Base-by-base conservation (phyloP, 108 stramenopile genomes). In the Licmophora abbreviata region DNA sequence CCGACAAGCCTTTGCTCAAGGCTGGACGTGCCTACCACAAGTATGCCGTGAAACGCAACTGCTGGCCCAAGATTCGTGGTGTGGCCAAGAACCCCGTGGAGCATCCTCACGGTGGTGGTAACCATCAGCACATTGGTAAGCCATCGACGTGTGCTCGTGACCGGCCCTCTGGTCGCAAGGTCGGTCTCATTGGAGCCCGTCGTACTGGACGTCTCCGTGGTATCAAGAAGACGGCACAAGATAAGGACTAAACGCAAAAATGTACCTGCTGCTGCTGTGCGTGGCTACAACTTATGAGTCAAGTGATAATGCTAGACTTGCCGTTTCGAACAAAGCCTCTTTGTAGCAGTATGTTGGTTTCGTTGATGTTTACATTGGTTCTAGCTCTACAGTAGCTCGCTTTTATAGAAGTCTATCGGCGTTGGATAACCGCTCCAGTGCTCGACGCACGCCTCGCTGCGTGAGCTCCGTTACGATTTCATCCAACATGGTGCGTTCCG, bases 41-140 rank as follows among this genome's bases (percentile, higher is more conserved):
- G 93, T 99, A 94, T 74, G 85, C 93, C 64, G 99, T 97, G 48
- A 99, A 99, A 89, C 86, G 99, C 43, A 99, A 99, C 93, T 97
- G 96, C 87, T 99, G 99, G 99, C 99, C 99, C 47, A 95, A 92
- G 85, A 96, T 99, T 72, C 83, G 99, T 73, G 99, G 99, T 94
- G 99, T 99, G 46, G 99, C 99, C 21, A 98, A 95, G 80, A 99
- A 99, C 68, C 99, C 99, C 17, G 99, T 98, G 54, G 99, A 99
- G 95, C 99, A 99, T 70, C 97, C 97, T 45, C 81, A 82, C 89
- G 98, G 98, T 64, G 98, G 98, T 68, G 99, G 97, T 92, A 98
- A 98, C 95, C 97, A 99, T 73, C 97, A 99, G 89, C 97, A 98
- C 90, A 98, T 99, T 71, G 98, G 98, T 82, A 93, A 81, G 71